Conservation (phyloP, 2,329 filamentous ascomycete genomes). For the Aspergillus flavus region DNA sequence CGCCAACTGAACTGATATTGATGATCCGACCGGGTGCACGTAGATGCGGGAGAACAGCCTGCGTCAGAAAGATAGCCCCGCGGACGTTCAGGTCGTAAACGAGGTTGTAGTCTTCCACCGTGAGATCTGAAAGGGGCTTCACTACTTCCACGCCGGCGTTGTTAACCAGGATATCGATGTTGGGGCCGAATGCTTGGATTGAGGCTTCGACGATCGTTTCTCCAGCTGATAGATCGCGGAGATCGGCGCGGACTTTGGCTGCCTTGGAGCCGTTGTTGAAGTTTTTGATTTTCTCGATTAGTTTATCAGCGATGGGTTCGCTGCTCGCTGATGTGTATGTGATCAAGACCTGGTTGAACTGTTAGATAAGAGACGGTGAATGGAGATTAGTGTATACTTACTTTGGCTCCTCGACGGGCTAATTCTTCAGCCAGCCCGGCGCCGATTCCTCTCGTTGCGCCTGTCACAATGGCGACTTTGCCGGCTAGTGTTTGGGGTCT, state of each 20-base stretch:
- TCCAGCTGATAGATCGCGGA: background rate
- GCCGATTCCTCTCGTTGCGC: conserved; percentile 11
- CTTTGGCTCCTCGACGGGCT: conserved; percentile 6
- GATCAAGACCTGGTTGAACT: background rate
- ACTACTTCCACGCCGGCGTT: conserved; percentile 4
- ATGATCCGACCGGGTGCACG: conserved; percentile 5
- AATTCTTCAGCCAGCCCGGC: conserved; percentile 3
- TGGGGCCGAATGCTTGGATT: background rate
- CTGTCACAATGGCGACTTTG: conserved; percentile 10
- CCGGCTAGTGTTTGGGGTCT: conserved; percentile 2
- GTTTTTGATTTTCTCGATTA: background rate
- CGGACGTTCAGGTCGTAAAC: conserved; percentile 14
- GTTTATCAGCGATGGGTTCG: background rate
- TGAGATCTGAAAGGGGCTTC: background rate
- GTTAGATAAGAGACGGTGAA: background rate
- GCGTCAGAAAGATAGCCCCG: conserved; percentile 6
- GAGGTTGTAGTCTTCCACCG: background rate
- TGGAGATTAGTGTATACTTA: background rate
- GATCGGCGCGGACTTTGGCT: conserved; percentile 4
- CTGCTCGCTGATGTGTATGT: background rate
- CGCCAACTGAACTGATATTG: conserved; percentile 33
- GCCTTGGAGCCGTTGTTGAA: background rate
- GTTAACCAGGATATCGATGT: conserved; percentile 13
- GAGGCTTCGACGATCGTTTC: background rate
- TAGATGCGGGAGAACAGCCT: conserved; percentile 10